Base-by-base conservation (phyloP, 2,329 filamentous ascomycete species). In the Sarocladium kiliense region DNA sequence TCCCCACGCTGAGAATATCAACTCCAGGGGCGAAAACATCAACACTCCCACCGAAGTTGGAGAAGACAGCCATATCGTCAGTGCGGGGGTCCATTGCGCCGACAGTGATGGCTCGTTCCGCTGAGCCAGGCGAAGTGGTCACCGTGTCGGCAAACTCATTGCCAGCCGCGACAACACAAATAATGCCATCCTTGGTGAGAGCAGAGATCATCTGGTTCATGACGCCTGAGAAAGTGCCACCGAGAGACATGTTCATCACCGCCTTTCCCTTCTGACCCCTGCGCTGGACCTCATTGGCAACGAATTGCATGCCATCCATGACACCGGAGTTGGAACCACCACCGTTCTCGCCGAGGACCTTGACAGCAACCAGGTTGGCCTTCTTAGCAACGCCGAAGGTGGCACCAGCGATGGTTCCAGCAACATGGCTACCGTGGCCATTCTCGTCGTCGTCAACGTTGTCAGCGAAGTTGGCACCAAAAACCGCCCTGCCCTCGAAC, bases 231-330 rank as follows among this genome's bases (percentile, higher is more conserved):
- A 60, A 64, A 56, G 68, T 66, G 26, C 80, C 80, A 56, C 80
- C 80, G 19, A 85, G 74, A 3, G 82, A 85, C 80, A 85, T 82
- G 74, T 84, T 85, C 75, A 85, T 78, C 61, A 85, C 77, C 55
- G 78, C 74, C 63, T 79, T 81, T 63, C 79, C 79, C n/a, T 59
- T 57, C 32, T 75, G 66, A 21, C 71, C 71, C 58, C 69, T 70
- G 34, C 65, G 55, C 41, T 64, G 60, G 39, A 71, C 80, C 58
- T 82, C 74, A n/a, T 74, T 59, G 44, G 74, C 71, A 44, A 82
- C 73, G 58, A 64, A 85, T 61, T 84, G 73, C 69, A 87, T 77
- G 58, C 84, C 85, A n/a, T 74, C 68, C 50, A 88, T 74, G 54
- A 87, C 69, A 30, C 61, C 65, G 14, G 68, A 68, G 64, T 71